These are phyloP conservation scores for Linnemannia hyalina DNA, from an alignment of 192 early-diverging fungal species.

Conservation along the genomic window DNA sequence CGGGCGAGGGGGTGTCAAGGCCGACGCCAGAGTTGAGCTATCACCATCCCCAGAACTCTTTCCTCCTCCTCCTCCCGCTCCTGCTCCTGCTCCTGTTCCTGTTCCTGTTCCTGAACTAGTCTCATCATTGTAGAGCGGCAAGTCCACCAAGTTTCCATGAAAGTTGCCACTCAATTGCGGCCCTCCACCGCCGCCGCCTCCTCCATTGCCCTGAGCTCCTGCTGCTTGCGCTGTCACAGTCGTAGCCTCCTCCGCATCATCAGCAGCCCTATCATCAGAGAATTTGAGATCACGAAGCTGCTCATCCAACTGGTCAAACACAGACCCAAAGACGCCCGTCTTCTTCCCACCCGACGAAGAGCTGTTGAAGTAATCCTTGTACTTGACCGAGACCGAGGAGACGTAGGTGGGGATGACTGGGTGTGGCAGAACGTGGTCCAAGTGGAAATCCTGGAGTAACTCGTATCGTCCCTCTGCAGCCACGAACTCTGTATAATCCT, in stretches of 20 bases:
- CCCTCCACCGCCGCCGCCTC: not conserved
- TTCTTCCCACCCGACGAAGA: conserved; percentile 17
- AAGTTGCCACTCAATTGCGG: conserved; percentile 4
- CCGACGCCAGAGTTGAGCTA: not conserved
- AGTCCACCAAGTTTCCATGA: conserved; percentile 20
- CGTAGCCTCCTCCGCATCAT: not conserved
- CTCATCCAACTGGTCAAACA: conserved; percentile 28
- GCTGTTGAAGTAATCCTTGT: conserved; percentile 60
- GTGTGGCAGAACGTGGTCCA: conserved; percentile 54
- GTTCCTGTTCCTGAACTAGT: not conserved
- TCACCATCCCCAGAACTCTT: not conserved
- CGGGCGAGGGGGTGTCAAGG: not conserved
- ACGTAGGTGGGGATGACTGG: conserved; percentile 60
- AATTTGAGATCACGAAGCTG: conserved; percentile 28
- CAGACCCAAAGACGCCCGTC: conserved; percentile 3
- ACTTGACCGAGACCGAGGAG: conserved; percentile 64
- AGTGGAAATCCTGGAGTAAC: conserved; percentile 56
- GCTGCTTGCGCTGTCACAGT: not conserved
- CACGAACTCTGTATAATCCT: conserved; percentile 53
- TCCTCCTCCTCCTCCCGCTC: not conserved
- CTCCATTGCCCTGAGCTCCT: not conserved
- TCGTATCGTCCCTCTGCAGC: conserved; percentile 64
- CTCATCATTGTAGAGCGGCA: conserved; percentile 9
- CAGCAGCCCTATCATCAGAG: conserved; percentile 4
- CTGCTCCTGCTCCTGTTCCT: too few relatives aligned